Evolutionary conservation across 1,284 basidiomycete genomes (phyloP), one percentile per base, ranked within the genome.

Genomic region (Melampsora abietis-canadensis): DNA sequence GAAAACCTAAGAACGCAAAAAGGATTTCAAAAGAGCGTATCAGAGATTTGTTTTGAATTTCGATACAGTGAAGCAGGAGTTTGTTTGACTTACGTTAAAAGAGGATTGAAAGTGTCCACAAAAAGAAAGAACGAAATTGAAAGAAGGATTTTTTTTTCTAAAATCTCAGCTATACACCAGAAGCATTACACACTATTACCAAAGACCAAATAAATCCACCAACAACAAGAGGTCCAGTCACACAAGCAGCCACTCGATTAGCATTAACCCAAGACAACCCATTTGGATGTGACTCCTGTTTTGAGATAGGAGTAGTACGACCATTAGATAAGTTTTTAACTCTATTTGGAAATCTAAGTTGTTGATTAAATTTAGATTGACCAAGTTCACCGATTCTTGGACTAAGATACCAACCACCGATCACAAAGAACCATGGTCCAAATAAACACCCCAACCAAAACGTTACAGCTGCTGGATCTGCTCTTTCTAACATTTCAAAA

Each of bases 321-420:
- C 51, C 51, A 27, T 57, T 57, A 12, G 21, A 21, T 27, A 57
- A 21, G 15, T 57, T 57, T 57, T 27, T 21, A 21, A 27, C n/a
- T 27, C 51, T 1, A 27, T 21, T 14, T 21, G 51, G 51, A 21
- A 57, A 27, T 21, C 51, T 57, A 21, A 17, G 19, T 2, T 57
- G n/a, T 14, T 21, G 27, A 44, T 15, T 44, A 14, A 15, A 44
- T 57, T 57, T 21, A 1, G 19, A 10, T 57, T 17, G 51, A 57
- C 51, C 51, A 57, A 78, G 72, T 64, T 78, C 78, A 44, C 78
- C 78, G 46, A 77, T 76, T 5, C 34, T 17, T 4, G 62, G 44
- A 12, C 78, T 69, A 8, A 78, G 40, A 61, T 66, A 78, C 78
- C 78, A 78, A n/a, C 78, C 78, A 17, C 77, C 78, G 34, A 78